Evolutionary conservation across 805 yeast species (phyloP).

Genomic region (Brettanomyces anomalus): DNA sequence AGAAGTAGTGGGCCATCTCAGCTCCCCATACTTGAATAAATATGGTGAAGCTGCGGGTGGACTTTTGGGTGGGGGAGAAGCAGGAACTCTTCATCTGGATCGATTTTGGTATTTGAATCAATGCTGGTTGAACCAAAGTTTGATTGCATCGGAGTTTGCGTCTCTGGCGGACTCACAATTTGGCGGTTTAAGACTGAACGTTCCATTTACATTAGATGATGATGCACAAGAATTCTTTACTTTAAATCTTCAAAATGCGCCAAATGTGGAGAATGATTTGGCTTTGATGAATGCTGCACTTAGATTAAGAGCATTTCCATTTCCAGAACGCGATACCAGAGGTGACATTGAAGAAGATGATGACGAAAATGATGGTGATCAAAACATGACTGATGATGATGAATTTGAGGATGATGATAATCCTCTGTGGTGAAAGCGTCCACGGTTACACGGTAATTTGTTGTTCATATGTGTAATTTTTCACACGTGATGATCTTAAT

Average conservation of each 20-base stretch:
- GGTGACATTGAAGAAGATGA: conserved; percentile 10
- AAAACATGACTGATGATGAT: conserved; percentile 2
- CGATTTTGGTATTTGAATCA: conserved; percentile 51
- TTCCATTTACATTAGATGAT: conserved; percentile 4
- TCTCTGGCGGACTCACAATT: conserved; percentile 1
- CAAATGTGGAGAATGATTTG: conserved; percentile 2
- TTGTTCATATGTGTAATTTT: too few species aligned
- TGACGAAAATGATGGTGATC: conserved; percentile 9
- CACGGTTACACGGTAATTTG: too few species aligned
- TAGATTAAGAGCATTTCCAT: conserved; percentile 11
- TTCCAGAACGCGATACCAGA: conserved; percentile 1
- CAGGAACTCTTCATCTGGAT: conserved; percentile 41
- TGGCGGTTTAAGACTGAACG: conserved; percentile 1
- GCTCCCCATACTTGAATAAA: conserved; percentile 61
- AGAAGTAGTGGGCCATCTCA: neutral
- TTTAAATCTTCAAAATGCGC: too few species aligned
- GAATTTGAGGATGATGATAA: conserved; percentile 14
- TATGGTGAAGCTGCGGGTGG: conserved; percentile 68
- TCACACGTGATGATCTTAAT: too few species aligned
- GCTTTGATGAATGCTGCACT: conserved; percentile 9
- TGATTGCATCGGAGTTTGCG: conserved; percentile 7
- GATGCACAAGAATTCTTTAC: neutral
- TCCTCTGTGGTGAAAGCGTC: too few species aligned
- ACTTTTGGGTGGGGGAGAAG: conserved; percentile 43
- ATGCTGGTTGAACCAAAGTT: conserved; percentile 47